Base-by-base conservation (phyloP, 192 early-diverging fungal species). In the Ambispora gerdemannii region DNA sequence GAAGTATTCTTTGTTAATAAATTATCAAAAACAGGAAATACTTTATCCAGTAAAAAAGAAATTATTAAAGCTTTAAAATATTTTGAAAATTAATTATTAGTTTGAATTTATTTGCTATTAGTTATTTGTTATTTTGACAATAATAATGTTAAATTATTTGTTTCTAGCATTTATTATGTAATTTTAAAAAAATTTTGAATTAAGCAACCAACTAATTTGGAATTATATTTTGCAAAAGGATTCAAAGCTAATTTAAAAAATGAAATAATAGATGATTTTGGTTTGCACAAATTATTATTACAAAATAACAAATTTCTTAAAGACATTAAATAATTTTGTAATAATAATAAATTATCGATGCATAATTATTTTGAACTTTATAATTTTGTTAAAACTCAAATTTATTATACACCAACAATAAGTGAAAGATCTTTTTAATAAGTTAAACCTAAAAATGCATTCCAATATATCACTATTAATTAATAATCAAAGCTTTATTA, bases 401-500 rank as follows among this genome's bases (percentile, higher is more conserved):
- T 65, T 24, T 65, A 31, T 4, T 65, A 47, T 65, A 25, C 25
- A 65, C 28, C 43, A 65, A 28, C 35, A 65, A 24, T 47, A 65
- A 65, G 63, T 43, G 1, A 25, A 65, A 31, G 63, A 47, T 1
- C 17, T 49, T 2, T 65, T 65, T 28, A 28, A 65, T 19, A 28
- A 65, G 8, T 24, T 60, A 6, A 4, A 33, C n/a, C 4, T 33
- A 17, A 60, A 60, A 33, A 60, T 33, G 19, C 25, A 60, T 60
- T 11, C 27, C 0, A 60, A 31, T 60, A 60, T 60, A 19, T 13
- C 58, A 60, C 4, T 19, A n/a, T n/a, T n/a, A n/a, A n/a, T n/a
- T n/a, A n/a, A n/a, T n/a, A n/a, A n/a, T n/a, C n/a, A n/a, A n/a
- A n/a, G n/a, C n/a, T n/a, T n/a, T n/a, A n/a, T n/a, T n/a, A n/a